Evolutionary conservation across 176 grass and related monocot genomes (phyloP).

Genomic region (Puya raimondii): DNA sequence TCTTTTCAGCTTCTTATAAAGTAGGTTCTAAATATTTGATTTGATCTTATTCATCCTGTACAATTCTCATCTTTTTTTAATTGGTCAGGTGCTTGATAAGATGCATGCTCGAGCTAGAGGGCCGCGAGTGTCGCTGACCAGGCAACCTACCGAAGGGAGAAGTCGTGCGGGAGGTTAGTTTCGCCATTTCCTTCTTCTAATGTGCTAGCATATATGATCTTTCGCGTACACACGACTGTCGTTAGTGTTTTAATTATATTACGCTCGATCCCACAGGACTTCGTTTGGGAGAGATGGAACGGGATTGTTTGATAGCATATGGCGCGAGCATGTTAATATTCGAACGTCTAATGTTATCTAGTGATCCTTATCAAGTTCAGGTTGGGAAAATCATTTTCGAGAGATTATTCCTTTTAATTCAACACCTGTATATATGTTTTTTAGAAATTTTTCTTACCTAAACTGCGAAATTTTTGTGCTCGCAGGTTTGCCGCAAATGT

Average conservation of each 20-base stretch:
- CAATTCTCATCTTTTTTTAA: slow-evolving; percentile 5
- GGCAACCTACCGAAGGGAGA: slow-evolving; percentile 93
- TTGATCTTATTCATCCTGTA: slow-evolving; percentile 9
- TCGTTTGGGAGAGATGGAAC: slow-evolving; percentile 95
- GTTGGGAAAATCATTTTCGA: slow-evolving; percentile 21
- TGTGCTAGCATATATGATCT: neutral
- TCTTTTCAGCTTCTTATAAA: neutral
- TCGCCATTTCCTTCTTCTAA: neutral
- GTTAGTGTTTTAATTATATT: slow-evolving; percentile 2
- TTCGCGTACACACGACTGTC: neutral
- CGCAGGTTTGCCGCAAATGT: slow-evolving; percentile 90
- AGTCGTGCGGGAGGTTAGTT: slow-evolving; percentile 77
- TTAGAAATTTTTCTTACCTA: neutral
- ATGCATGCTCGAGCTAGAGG: slow-evolving; percentile 95
- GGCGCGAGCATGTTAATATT: slow-evolving; percentile 96
- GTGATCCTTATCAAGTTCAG: slow-evolving; percentile 97
- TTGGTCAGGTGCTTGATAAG: slow-evolving; percentile 80
- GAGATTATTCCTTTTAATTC: neutral
- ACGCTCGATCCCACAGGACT: slow-evolving; percentile 32
- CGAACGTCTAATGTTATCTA: slow-evolving; percentile 92
- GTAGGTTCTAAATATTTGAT: neutral
- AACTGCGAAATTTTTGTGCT: neutral
- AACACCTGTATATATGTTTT: too few relatives aligned
- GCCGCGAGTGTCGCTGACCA: slow-evolving; percentile 62
- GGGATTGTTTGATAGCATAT: slow-evolving; percentile 92